These are phyloP conservation scores for Penicillium sp. DNA, from an alignment of 2,329 filamentous ascomycete genomes.

Conservation along the genomic window DNA sequence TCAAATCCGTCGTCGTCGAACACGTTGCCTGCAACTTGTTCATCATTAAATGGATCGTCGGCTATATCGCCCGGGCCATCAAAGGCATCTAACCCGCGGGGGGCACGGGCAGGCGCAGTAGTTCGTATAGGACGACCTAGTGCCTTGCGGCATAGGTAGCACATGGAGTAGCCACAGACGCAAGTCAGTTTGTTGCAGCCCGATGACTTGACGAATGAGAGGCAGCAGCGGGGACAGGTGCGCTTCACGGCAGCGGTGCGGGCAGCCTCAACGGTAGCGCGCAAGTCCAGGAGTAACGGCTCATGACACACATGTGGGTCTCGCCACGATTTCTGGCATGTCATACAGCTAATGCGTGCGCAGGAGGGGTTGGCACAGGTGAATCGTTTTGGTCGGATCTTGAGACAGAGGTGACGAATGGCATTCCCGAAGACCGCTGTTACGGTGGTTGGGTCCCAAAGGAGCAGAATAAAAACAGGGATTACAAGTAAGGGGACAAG, in stretches of 20 bases:
- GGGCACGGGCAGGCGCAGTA: neutral
- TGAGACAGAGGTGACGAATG: conserved; percentile 65
- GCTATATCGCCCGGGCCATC: conserved; percentile 29
- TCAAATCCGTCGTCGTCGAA: conserved; percentile 25
- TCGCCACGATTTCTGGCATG: conserved; percentile 77
- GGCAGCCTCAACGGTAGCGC: conserved; percentile 86
- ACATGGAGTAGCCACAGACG: conserved; percentile 96
- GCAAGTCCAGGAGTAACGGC: conserved; percentile 73
- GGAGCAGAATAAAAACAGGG: conserved; percentile 54
- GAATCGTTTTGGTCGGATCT: conserved; percentile 72
- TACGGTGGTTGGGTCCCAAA: conserved; percentile 53
- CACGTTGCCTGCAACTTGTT: conserved; percentile 1
- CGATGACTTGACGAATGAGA: conserved; percentile 85
- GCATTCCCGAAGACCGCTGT: conserved; percentile 55
- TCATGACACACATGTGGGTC: conserved; percentile 91
- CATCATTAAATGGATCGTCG: conserved; percentile 8
- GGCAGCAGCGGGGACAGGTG: conserved; percentile 86
- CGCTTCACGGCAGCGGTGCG: conserved; percentile 94
- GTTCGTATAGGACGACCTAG: conserved; percentile 28
- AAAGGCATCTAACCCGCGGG: conserved; percentile 41
- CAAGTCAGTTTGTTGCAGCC: conserved; percentile 98
- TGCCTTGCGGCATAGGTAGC: conserved; percentile 87
- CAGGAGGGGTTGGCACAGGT: conserved; percentile 70
- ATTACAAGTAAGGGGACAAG: conserved; percentile 47
- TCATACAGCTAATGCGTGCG: conserved; percentile 69